Conservation (phyloP, 1,139 yeast species). For the Hemisphaericaspora xylofermentans region DNA sequence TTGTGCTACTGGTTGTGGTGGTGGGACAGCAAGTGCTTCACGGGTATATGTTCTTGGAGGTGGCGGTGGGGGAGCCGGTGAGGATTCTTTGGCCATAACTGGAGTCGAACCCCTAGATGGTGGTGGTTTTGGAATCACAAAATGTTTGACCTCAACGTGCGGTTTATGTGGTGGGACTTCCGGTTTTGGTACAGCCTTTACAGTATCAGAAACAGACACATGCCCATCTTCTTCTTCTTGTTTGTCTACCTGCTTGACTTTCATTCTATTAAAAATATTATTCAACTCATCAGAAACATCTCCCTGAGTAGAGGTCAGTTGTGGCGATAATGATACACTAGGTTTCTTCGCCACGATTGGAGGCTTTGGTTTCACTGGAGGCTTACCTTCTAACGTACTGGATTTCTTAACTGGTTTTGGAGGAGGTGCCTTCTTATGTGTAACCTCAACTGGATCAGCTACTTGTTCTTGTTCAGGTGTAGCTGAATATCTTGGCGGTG, state of each 20-base stretch:
- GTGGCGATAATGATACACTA: background rate
- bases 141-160: conserved; percentile 9
- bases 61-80: conserved; percentile 11
- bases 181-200: conserved; percentile 7
- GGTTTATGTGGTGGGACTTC: conserved; percentile 12
- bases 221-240: conserved; percentile 4
- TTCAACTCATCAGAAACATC: conserved; percentile 15
- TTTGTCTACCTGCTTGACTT: conserved; percentile 9
- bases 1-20: conserved; percentile 17
- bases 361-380: conserved; percentile 2
- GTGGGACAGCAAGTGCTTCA: conserved; percentile 17
- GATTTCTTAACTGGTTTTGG: conserved; percentile 41
- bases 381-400: conserved; percentile 10
- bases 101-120: conserved; percentile 7
- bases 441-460: conserved; percentile 4
- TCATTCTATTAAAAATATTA: conserved; percentile 12
- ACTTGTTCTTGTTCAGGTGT: conserved; percentile 7
- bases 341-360: conserved; percentile 1
- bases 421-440: conserved; percentile 32
- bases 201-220: no score
- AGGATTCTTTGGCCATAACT: background rate
- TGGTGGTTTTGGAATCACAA: conserved; percentile 8
- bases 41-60: conserved; percentile 34
- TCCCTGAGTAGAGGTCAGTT: conserved; percentile 13
- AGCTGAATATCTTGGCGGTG: conserved; percentile 11